Percentiles rank a stretch among this genome's conserved stretches.
Evolutionary conservation across 306 rosid species (phyloP).

Genomic region (Dalbergia oliveri): DNA sequence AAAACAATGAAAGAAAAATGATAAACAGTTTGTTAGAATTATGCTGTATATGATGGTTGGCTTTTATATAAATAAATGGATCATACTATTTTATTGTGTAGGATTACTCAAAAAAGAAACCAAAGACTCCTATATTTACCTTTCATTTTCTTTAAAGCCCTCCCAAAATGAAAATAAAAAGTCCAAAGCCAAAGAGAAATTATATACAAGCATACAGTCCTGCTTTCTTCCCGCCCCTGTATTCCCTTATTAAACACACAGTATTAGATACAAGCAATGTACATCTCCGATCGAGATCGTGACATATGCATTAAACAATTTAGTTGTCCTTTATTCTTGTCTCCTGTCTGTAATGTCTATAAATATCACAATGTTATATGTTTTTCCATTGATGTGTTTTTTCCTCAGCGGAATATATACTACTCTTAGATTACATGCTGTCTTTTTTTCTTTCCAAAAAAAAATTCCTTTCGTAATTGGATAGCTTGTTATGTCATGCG

Average conservation of each 20-base stretch:
- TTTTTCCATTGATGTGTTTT: not conserved
- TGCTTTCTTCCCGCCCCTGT: not conserved
- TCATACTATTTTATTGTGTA: no score
- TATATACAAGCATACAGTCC: not conserved
- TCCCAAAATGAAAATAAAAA: no score
- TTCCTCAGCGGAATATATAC: not conserved
- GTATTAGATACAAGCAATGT: not conserved
- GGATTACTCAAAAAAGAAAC: no score
- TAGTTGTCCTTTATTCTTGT: constrained; percentile 6
- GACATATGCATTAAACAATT: constrained; percentile 7
- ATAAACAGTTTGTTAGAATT: no score
- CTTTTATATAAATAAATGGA: no score
- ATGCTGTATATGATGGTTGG: no score
- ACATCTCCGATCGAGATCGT: constrained; percentile 8
- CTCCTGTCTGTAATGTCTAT: constrained; percentile 4
- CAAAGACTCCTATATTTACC: no score
- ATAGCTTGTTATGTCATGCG: constrained; percentile 41
- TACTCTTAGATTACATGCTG: not conserved
- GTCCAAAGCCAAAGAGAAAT: not conserved
- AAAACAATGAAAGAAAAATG: no score
- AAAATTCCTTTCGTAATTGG: not conserved
- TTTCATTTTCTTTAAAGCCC: no score
- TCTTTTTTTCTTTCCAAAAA: not conserved
- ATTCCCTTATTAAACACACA: constrained; percentile 19
- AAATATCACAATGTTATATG: not conserved